Base-by-base conservation (phyloP, 2,329 filamentous ascomycete species). In the Ophiostoma novo-ulmi region DNA sequence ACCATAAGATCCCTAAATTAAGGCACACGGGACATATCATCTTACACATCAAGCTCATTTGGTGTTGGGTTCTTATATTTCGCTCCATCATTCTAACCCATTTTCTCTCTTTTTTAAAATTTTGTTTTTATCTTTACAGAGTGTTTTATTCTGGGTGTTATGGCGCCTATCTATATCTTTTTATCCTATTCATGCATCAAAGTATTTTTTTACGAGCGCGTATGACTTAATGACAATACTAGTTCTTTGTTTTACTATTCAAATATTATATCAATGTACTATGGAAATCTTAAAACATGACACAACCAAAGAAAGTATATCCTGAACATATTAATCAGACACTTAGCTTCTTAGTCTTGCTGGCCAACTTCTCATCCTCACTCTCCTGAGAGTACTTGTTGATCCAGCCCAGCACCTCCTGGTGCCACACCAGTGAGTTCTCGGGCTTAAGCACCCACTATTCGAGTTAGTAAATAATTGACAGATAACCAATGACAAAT, bases 341-440 rank as follows among this genome's bases (percentile, higher is more conserved):
- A 55, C 7, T 2, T 5, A n/a, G 26, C 3, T 6, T 61, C 5
- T 63, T 3, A 13, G 26, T 35, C 63, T 22, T 13, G 26, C 7
- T 44, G 22, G 13, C 7, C 31, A 36, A n/a, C 4, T 36, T 44
- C 0, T 31, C 64, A 11, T 70, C 68, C 5, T 66, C 41, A 7
- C 75, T 74, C 2, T 65, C 63, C 0, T 84, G 84, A 35, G 84
- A 84, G 74, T 87, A 88, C 76, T 88, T 85, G 75, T 89, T 89
- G 73, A 89, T 89, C 88, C 91, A 97, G 70, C 87, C 87, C 39
- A 97, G 77, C 20, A 98, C 93, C 71, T 93, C 91, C 70, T 86
- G 86, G 77, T 98, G 93, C 95, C 95, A 98, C 26, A 96, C 85
- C 22, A 97, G 81, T 3, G 89, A 91, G 79, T 98, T 98, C 80